phyloP scores from a whole-genome alignment of 2,329 filamentous ascomycete genomes.

The Penicillium hordei region DNA sequence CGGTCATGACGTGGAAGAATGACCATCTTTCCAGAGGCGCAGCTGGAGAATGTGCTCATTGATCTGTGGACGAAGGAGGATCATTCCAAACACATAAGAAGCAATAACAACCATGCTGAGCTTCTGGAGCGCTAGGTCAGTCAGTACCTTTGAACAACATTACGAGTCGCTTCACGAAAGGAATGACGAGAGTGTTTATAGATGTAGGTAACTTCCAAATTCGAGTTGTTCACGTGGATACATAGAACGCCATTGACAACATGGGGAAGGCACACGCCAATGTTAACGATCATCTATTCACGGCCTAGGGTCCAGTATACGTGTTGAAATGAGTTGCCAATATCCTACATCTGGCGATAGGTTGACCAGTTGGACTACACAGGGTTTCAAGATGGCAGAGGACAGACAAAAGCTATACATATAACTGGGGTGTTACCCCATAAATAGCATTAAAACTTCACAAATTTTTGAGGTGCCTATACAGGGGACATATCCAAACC shows the following conservation, averaged over 20 bases:
- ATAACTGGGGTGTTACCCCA: conserved; percentile 3
- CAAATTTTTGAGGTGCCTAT: conserved; percentile 30
- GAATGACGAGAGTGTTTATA: not conserved
- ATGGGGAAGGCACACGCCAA: not conserved
- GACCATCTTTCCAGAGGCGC: not conserved
- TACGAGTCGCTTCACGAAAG: not conserved
- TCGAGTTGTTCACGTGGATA: not conserved
- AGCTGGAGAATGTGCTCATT: not conserved
- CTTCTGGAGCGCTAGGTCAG: not conserved
- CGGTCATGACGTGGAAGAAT: not conserved
- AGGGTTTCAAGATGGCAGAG: not conserved
- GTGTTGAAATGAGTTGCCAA: not conserved
- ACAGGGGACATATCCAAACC: conserved; percentile 29
- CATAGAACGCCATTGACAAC: not conserved
- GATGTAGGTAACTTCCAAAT: too few species aligned
- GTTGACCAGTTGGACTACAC: not conserved
- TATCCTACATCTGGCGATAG: not conserved
- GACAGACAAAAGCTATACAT: not conserved
- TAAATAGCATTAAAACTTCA: conserved; percentile 15
- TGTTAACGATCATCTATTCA: not conserved
- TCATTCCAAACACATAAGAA: not conserved
- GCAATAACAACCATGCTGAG: not conserved
- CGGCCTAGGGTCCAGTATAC: not conserved
- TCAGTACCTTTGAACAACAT: not conserved
- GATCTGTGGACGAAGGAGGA: not conserved